These are phyloP conservation scores for Chiua virens DNA, from an alignment of 768 basidiomycete species.

Conservation along the genomic window DNA sequence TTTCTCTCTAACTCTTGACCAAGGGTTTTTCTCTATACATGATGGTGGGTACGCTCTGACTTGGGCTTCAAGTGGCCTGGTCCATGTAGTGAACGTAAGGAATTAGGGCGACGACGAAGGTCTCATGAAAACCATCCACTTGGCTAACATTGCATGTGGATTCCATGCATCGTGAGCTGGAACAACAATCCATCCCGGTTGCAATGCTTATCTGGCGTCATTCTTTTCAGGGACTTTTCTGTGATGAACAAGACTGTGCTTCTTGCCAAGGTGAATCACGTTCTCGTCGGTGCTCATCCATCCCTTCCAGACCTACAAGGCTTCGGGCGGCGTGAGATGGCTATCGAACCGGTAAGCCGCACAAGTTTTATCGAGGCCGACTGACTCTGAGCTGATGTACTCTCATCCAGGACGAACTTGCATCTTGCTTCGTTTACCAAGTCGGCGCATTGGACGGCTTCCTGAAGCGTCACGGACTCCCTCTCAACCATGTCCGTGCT, in stretches of 20 bases:
- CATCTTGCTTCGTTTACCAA: slow-evolving; percentile 61
- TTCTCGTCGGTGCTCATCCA: slow-evolving; percentile 67
- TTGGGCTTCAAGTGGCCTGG: background rate
- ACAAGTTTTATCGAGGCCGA: background rate
- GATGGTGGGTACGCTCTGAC: slow-evolving; percentile 32
- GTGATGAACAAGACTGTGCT: slow-evolving; percentile 64
- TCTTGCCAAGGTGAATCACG: slow-evolving; percentile 55
- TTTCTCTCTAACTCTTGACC: slow-evolving; percentile 2
- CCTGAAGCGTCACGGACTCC: slow-evolving; percentile 50
- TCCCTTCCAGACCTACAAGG: slow-evolving; percentile 61
- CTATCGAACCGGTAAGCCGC: slow-evolving; percentile 50
- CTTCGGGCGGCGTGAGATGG: slow-evolving; percentile 67
- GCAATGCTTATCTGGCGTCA: background rate
- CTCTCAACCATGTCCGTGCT: slow-evolving; percentile 53
- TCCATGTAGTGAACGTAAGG: background rate
- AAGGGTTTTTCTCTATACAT: slow-evolving; percentile 55
- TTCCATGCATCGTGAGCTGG: slow-evolving; percentile 58
- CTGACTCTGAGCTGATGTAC: background rate
- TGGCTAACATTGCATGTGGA: slow-evolving; percentile 67
- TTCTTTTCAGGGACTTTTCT: slow-evolving; percentile 51
- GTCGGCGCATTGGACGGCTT: slow-evolving; percentile 65
- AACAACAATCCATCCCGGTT: background rate
- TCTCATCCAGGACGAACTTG: slow-evolving; percentile 48
- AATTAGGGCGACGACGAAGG: slow-evolving; percentile 50
- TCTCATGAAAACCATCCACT: slow-evolving; percentile 56